These are phyloP conservation scores for Claviceps sp. DNA, from an alignment of 2,329 filamentous ascomycete species.

Conservation along the genomic window DNA sequence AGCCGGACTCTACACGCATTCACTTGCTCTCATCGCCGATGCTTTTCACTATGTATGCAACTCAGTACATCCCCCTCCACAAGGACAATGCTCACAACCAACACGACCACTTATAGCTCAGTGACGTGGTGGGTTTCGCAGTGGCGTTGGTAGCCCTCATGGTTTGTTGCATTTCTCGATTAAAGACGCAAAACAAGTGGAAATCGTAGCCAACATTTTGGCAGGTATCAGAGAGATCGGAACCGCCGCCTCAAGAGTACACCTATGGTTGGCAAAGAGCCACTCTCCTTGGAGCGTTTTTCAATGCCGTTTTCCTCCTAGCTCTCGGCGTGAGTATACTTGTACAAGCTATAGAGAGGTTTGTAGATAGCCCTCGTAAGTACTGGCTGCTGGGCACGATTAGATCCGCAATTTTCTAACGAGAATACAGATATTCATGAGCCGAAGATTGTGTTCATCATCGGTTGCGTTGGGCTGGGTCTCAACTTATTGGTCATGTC, in stretches of 20 bases:
- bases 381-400: neutral
- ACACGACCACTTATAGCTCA: constrained; percentile 34
- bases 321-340: constrained; percentile 60
- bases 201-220: neutral
- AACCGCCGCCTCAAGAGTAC: constrained; percentile 33
- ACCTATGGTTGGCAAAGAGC: constrained; percentile 68
- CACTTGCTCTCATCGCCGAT: constrained; percentile 61
- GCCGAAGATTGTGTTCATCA: constrained; percentile 52
- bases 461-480: constrained; percentile 52
- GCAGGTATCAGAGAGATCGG: constrained; percentile 39
- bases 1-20: constrained; percentile 58
- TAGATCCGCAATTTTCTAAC: constrained; percentile 8
- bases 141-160: constrained; percentile 52
- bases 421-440: constrained; percentile 41
- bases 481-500: constrained; percentile 54
- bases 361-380: constrained; percentile 42
- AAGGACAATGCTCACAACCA: too few relatives aligned
- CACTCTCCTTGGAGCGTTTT: constrained; percentile 62
- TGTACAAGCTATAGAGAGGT: constrained; percentile 59
- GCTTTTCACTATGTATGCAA: constrained; percentile 68
- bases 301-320: constrained; percentile 64
- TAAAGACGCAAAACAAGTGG: neutral
- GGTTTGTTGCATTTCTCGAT: constrained; percentile 24
- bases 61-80: neutral
- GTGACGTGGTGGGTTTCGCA: constrained; percentile 56